A percentile compares a stretch with the other conserved stretches of the same genome.
These are phyloP conservation scores for Colletotrichum zoysiae DNA, from an alignment of 2,329 filamentous ascomycete species.

Conservation along the genomic window DNA sequence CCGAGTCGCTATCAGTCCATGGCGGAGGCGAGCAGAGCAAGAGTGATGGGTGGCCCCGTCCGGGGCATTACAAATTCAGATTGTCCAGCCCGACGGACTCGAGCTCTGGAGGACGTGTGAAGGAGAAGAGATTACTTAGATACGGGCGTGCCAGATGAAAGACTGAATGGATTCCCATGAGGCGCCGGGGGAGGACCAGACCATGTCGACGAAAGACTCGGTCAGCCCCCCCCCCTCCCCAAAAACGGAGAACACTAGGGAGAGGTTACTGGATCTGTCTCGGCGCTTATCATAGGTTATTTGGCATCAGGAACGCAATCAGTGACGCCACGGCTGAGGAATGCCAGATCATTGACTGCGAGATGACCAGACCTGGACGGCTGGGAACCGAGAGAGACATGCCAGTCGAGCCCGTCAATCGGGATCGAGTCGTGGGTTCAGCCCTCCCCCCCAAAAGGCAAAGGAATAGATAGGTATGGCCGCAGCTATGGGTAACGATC, in stretches of 20 bases:
- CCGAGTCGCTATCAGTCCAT: not conserved
- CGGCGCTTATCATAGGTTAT: not conserved
- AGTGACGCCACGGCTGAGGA: not conserved
- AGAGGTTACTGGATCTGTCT: not conserved
- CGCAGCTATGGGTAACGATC: not conserved
- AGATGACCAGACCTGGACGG: not conserved
- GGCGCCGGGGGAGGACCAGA: not conserved
- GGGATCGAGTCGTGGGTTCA: not conserved
- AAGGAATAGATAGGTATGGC: not conserved
- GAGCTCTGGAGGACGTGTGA: not conserved
- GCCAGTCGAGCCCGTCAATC: slow-evolving; percentile 10
- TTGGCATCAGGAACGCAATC: slow-evolving; percentile 1
- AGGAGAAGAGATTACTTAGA: not conserved
- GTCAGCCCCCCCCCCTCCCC: not conserved
- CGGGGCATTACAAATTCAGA: not conserved
- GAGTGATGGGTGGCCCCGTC: not conserved
- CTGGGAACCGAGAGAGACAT: slow-evolving; percentile 5
- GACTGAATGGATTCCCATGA: not conserved
- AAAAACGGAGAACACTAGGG: not conserved
- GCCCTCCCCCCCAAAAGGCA: no score
- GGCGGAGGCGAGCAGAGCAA: not conserved
- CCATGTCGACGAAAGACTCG: not conserved
- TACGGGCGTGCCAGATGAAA: not conserved
- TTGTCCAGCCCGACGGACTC: not conserved
- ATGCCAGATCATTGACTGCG: not conserved